Evolutionary conservation across 1,139 yeast genomes (phyloP).

Genomic region (Kodamaea derodonti): DNA sequence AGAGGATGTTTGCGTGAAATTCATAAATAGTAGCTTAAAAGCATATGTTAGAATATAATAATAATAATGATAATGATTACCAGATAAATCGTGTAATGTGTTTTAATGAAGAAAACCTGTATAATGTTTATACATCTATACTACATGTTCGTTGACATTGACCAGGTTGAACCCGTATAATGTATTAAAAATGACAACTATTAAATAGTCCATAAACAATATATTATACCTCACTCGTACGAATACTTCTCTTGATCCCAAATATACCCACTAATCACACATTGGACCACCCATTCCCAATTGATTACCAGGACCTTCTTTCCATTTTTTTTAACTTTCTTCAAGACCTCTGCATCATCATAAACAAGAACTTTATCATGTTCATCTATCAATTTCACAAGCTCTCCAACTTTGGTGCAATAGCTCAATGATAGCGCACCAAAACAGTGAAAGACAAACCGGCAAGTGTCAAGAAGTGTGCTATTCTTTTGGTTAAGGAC

Average conservation of each 20-base stretch:
- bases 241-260: conserved; percentile 5
- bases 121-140: no score
- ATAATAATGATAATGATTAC: not conserved
- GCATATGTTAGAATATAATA: no score
- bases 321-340: conserved; percentile 5
- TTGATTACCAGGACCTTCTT: conserved; percentile 29
- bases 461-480: conserved; percentile 31
- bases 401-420: conserved; percentile 10
- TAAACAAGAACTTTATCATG: conserved; percentile 17
- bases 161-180: no score
- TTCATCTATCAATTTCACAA: conserved; percentile 4
- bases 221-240: not conserved
- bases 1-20: conserved; percentile 1
- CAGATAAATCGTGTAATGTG: no score
- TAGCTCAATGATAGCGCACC: conserved; percentile 33
- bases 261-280: conserved; percentile 40
- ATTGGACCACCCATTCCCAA: conserved; percentile 79
- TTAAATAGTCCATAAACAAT: no score
- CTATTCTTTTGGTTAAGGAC: conserved; percentile 22
- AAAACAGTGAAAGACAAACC: conserved; percentile 44
- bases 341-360: conserved; percentile 17
- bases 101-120: no score
- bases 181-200: no score
- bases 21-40: not conserved
- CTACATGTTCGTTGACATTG: no score